Percentiles rank a stretch among this genome's conserved stretches.
Conservation (phyloP, 345 rosid species). For the Hirschfeldia incana region DNA sequence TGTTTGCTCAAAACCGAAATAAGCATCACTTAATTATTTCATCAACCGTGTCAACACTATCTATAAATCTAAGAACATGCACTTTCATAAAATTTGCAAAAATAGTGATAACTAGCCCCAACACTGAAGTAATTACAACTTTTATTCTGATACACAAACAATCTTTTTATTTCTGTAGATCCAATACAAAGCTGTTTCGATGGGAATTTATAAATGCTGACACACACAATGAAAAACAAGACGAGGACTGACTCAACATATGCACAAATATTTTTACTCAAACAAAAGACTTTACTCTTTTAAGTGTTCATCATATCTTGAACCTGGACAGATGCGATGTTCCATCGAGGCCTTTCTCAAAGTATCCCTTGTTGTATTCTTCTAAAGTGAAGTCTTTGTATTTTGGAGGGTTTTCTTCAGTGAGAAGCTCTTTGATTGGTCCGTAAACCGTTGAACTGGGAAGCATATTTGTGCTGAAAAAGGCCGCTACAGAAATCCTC, state of each 20-base stretch:
- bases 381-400: conserved; percentile 22
- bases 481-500: conserved; percentile 46
- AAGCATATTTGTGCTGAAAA: conserved; percentile 28
- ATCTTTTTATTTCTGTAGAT: neutral
- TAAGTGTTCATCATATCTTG: conserved; percentile 29
- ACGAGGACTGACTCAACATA: neutral
- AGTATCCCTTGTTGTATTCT: conserved; percentile 28
- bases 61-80: neutral
- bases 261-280: neutral
- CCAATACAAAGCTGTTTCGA: neutral
- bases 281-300: too few species aligned
- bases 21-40: neutral
- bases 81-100: too few species aligned
- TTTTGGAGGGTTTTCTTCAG: conserved; percentile 43
- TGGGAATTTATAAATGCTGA: neutral
- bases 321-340: conserved; percentile 29
- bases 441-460: conserved; percentile 30
- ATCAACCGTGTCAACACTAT: neutral
- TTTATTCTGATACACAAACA: neutral
- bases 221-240: neutral
- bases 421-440: conserved; percentile 45
- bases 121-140: neutral
- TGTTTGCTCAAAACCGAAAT: neutral
- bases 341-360: conserved; percentile 36
- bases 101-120: neutral